Evolutionary conservation across 805 yeast species (phyloP).

Genomic region (Metschnikowia lachancei): DNA sequence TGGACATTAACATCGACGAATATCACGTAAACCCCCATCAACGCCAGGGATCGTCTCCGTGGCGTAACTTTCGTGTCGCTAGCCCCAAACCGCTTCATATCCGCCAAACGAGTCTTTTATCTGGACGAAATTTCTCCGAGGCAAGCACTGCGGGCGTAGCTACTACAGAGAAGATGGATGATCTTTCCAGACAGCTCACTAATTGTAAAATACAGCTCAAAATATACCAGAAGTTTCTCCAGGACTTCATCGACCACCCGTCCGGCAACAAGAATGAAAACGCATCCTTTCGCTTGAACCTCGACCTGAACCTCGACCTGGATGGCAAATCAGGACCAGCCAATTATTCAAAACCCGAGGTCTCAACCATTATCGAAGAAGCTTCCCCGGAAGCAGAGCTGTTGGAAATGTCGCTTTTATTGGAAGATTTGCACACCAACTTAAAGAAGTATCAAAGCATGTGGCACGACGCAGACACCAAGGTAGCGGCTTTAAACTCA

Average conservation of each 20-base stretch:
- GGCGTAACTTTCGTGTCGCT: constrained; percentile 13
- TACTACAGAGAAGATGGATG: constrained; percentile 14
- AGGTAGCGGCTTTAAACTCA: constrained; percentile 7
- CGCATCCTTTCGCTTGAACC: constrained; percentile 21
- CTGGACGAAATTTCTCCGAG: constrained; percentile 11
- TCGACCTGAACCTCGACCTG: constrained; percentile 12
- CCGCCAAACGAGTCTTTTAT: constrained; percentile 12
- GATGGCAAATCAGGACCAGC: neutral
- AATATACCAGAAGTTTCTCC: constrained; percentile 40
- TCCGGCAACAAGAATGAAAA: constrained; percentile 23
- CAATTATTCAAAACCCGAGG: constrained; percentile 14
- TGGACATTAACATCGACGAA: constrained; percentile 20
- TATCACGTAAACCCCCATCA: constrained; percentile 6
- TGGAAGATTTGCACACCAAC: constrained; percentile 38
- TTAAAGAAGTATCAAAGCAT: constrained; percentile 35
- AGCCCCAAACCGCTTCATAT: constrained; percentile 10
- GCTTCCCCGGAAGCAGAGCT: constrained; percentile 23
- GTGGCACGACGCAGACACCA: constrained; percentile 24
- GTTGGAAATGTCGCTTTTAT: constrained; percentile 34
- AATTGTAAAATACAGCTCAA: constrained; percentile 39
- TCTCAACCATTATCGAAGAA: constrained; percentile 11
- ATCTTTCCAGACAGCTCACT: constrained; percentile 27
- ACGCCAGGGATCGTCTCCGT: constrained; percentile 9
- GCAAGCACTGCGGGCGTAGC: constrained; percentile 8
- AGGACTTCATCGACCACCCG: constrained; percentile 29